Evolutionary conservation across 129 eudicot genomes (phyloP).

Genomic region (Flaveria brownii): DNA sequence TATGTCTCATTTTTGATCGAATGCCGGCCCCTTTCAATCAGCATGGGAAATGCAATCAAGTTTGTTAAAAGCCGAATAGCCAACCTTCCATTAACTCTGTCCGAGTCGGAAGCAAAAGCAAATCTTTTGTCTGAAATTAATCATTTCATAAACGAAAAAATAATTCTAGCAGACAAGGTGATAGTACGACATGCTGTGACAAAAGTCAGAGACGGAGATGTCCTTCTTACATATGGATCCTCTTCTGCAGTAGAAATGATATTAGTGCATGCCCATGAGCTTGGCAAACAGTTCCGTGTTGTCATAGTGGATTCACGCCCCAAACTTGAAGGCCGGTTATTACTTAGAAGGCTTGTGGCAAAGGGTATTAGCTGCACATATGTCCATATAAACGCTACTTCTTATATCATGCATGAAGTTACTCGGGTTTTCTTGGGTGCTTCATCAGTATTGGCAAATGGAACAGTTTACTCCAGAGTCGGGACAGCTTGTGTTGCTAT

Average conservation of each 20-base stretch:
- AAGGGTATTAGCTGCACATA: conserved; percentile 90
- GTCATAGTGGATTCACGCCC: conserved; percentile 96
- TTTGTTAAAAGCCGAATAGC: conserved; percentile 75
- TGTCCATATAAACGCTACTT: conserved; percentile 83
- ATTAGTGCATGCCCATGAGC: conserved; percentile 78
- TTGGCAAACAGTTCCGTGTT: conserved; percentile 77
- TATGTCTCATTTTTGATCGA: conserved; percentile 83
- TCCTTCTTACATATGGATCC: conserved; percentile 83
- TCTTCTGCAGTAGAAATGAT: conserved; percentile 96
- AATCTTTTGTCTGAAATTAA: conserved; percentile 73
- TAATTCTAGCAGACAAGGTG: conserved; percentile 81
- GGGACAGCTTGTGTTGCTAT: conserved; percentile 98
- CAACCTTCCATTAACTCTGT: conserved; percentile 62
- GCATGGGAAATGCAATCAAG: conserved; percentile 96
- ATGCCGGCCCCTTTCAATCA: conserved; percentile 93
- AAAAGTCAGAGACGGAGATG: conserved; percentile 91
- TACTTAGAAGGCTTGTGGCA: conserved; percentile 82
- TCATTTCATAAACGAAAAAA: conserved; percentile 74
- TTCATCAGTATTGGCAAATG: conserved; percentile 87
- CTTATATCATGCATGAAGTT: conserved; percentile 94
- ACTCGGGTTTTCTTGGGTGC: conserved; percentile 90
- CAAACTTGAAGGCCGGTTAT: conserved; percentile 78
- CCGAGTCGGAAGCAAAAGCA: conserved; percentile 86
- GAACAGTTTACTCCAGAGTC: conserved; percentile 92
- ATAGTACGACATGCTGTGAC: conserved; percentile 92